Evolutionary conservation across 305 asterid species (phyloP).

Genomic region (Lippia alba): DNA sequence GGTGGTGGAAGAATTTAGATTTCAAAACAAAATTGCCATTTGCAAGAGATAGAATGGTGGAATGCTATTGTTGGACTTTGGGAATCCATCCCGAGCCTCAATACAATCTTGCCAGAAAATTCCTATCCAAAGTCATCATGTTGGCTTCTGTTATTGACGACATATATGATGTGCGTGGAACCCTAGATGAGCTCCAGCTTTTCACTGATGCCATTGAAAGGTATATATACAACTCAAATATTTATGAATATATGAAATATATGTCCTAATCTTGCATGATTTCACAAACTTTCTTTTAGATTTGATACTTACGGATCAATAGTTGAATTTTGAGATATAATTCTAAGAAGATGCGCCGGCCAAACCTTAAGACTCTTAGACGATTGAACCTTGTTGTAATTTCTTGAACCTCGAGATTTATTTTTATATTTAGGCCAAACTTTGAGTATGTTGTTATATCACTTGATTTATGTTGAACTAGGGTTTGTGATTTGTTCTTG

Average conservation of each 20-base stretch:
- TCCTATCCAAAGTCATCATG: slow-evolving; percentile 30
- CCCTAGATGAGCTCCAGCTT: slow-evolving; percentile 42
- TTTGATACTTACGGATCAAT: no score
- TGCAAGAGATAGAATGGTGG: slow-evolving; percentile 49
- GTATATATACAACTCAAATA: slow-evolving; percentile 10
- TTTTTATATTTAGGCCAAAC: no score
- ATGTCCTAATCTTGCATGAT: no score
- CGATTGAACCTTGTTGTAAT: no score
- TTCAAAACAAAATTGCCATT: slow-evolving; percentile 43
- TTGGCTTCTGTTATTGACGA: slow-evolving; percentile 36
- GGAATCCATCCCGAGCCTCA: slow-evolving; percentile 39
- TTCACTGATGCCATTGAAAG: slow-evolving; percentile 45
- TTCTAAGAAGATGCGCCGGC: no score
- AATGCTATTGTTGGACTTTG: slow-evolving; percentile 38
- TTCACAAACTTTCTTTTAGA: no score
- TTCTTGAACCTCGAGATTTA: no score
- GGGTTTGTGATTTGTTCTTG: no score
- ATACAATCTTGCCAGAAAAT: slow-evolving; percentile 21
- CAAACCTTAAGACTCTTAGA: no score
- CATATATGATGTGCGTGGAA: slow-evolving; percentile 40
- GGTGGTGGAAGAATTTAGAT: slow-evolving; percentile 59
- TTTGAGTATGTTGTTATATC: no score
- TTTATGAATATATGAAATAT: not conserved
- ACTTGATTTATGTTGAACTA: no score
- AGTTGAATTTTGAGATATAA: no score